Evolutionary conservation across 768 basidiomycete genomes (phyloP).

Genomic region (Lactarius quietus): DNA sequence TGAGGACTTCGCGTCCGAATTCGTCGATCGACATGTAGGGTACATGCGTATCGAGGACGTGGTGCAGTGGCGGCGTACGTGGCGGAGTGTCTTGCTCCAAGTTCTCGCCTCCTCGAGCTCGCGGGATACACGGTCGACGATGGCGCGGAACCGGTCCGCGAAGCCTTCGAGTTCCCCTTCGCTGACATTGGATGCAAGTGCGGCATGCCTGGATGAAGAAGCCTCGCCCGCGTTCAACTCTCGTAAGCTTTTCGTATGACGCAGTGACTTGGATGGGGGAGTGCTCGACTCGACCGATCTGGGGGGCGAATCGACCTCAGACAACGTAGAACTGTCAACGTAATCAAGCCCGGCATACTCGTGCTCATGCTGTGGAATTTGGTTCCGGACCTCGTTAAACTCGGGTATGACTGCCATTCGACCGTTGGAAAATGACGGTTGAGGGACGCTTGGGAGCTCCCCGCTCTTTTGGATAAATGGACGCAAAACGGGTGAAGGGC

Average conservation of each 20-base stretch:
- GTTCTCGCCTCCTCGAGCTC: constrained; percentile 50
- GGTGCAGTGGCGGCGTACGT: constrained; percentile 15
- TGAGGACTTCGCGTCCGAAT: constrained; percentile 33
- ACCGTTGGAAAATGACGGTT: constrained; percentile 15
- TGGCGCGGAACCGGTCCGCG: constrained; percentile 47
- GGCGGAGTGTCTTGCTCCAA: constrained; percentile 31
- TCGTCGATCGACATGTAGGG: constrained; percentile 44
- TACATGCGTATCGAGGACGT: constrained; percentile 27
- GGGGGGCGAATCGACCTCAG: constrained; percentile 15
- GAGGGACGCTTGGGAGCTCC: neutral
- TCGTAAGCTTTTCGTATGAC: constrained; percentile 8
- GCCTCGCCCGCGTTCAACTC: neutral
- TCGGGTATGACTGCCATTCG: constrained; percentile 22
- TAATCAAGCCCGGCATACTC: constrained; percentile 7
- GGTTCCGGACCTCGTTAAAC: constrained; percentile 2
- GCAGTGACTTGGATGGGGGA: neutral
- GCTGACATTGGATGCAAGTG: neutral
- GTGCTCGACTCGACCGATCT: constrained; percentile 14
- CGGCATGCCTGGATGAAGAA: neutral
- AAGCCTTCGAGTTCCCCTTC: constrained; percentile 43
- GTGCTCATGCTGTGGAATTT: neutral
- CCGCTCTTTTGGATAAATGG: constrained; percentile 3
- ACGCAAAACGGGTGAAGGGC: constrained; percentile 4
- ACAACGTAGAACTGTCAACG: constrained; percentile 11
- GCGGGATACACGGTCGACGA: constrained; percentile 48